Evolutionary conservation across 2,329 filamentous ascomycete species (phyloP).

Genomic region (Colletotrichum graminicola): DNA sequence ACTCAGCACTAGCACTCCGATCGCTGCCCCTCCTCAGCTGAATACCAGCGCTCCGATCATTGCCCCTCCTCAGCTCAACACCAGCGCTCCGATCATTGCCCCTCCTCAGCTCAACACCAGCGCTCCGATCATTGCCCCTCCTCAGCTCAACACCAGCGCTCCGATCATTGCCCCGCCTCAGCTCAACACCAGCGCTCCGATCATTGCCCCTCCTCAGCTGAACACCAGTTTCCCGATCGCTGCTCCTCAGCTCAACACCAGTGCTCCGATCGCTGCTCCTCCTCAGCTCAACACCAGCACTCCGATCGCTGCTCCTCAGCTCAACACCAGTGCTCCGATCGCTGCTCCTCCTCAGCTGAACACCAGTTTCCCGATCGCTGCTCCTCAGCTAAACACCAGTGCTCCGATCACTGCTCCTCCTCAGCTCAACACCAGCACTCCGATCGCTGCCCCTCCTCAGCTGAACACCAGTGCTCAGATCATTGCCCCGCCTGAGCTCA

Average conservation of each 20-base stretch:
- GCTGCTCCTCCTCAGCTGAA: background rate
- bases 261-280: background rate
- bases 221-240: conserved; percentile 1
- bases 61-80: background rate
- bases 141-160: conserved; percentile 11
- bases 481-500: background rate
- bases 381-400: conserved; percentile 10
- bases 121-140: background rate
- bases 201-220: background rate
- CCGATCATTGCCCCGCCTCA: background rate
- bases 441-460: background rate
- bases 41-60: conserved; percentile 15
- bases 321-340: conserved; percentile 4
- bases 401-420: background rate
- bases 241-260: background rate
- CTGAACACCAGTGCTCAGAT: conserved; percentile 13
- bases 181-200: conserved; percentile 7
- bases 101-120: conserved; percentile 10
- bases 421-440: conserved; percentile 3
- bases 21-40: background rate
- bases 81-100: background rate
- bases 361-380: background rate
- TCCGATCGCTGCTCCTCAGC: background rate
- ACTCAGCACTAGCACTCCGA: conserved; percentile 3
- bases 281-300: conserved; percentile 18